Percentiles rank a stretch among this genome's conserved stretches.
phyloP scores from a whole-genome alignment of 306 rosid genomes.

The Prunus kanzakura region DNA sequence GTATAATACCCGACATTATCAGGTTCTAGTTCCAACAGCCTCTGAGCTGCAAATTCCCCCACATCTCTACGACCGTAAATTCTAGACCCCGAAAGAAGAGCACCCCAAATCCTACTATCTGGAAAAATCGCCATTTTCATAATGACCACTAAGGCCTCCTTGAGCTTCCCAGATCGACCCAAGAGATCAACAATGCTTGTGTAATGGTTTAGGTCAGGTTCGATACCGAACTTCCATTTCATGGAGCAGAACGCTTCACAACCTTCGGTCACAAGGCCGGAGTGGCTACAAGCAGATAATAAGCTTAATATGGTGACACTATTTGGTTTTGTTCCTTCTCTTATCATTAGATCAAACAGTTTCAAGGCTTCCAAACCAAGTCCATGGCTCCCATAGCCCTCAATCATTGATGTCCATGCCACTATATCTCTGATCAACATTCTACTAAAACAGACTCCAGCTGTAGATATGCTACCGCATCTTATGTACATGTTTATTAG shows the following conservation, averaged over 20 bases:
- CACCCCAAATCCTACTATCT: conserved; percentile 62
- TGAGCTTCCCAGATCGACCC: conserved; percentile 43
- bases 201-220: conserved; percentile 53
- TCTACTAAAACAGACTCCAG: conserved; percentile 31
- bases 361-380: conserved; percentile 31
- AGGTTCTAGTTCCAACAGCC: conserved; percentile 56
- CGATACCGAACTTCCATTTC: conserved; percentile 48
- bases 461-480: conserved; percentile 45
- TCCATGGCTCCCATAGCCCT: conserved; percentile 57
- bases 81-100: conserved; percentile 55
- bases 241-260: conserved; percentile 32
- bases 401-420: conserved; percentile 63
- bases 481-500: conserved; percentile 52
- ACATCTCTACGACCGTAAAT: conserved; percentile 36
- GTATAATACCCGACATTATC: conserved; percentile 50
- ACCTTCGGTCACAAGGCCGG: no score
- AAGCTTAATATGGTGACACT: not conserved
- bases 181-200: conserved; percentile 64
- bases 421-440: conserved; percentile 45
- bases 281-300: no score
- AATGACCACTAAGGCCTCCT: conserved; percentile 47
- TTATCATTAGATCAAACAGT: not conserved
- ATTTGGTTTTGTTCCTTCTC: conserved; percentile 31
- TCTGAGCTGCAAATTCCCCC: conserved; percentile 49
- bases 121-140: conserved; percentile 36